Conservation (phyloP, 169 alveolate genomes). For the Eimeria sp. region DNA sequence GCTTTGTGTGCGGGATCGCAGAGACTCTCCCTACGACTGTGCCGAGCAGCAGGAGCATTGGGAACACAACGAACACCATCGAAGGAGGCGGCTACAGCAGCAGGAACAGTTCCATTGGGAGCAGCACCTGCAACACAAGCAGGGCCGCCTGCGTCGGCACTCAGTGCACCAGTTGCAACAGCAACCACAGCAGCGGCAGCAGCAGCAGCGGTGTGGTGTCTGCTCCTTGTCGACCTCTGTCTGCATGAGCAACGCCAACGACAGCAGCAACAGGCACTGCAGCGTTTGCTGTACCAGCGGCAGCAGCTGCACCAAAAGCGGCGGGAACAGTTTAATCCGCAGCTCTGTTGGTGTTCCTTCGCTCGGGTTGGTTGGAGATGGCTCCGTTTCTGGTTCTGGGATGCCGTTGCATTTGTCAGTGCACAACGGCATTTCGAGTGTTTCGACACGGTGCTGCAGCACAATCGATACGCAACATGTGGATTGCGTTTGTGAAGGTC, state of each 20-base stretch:
- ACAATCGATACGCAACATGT: neutral
- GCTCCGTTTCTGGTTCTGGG: neutral
- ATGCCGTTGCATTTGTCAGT: neutral
- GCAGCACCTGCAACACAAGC: neutral
- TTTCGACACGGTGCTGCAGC: conserved; percentile 43
- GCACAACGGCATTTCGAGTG: neutral
- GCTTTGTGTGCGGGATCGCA: neutral
- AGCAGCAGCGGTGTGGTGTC: conserved; percentile 32
- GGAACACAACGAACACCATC: neutral
- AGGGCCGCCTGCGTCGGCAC: neutral
- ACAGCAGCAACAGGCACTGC: neutral
- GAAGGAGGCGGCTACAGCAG: neutral
- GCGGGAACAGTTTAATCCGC: neutral
- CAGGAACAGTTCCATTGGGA: neutral
- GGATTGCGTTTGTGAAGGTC: neutral
- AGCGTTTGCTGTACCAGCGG: conserved; percentile 22
- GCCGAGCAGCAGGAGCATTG: conserved; percentile 22
- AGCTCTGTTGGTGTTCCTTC: neutral
- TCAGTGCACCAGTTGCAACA: neutral
- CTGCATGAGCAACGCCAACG: neutral
- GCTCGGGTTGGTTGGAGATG: neutral
- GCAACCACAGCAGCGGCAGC: neutral
- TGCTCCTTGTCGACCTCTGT: neutral
- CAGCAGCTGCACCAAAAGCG: neutral
- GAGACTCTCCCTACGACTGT: neutral